Conservation (phyloP, 1,284 basidiomycete genomes). For the Sparassis latifolia region DNA sequence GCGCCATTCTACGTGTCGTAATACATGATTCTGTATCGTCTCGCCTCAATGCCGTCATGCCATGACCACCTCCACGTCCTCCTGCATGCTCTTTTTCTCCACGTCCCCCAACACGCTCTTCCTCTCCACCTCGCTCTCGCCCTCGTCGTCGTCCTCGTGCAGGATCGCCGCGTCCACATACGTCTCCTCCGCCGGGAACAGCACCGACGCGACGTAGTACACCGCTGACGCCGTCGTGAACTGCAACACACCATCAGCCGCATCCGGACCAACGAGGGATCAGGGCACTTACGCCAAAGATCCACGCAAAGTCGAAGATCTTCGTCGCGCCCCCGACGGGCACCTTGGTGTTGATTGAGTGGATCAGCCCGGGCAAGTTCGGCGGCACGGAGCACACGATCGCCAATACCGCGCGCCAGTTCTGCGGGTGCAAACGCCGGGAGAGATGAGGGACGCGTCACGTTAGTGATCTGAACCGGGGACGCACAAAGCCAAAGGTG, state of each 20-base stretch:
- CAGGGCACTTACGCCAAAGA: constrained; percentile 51
- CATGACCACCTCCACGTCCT: constrained; percentile 11
- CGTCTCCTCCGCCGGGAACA: constrained; percentile 56
- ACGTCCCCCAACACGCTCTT: constrained; percentile 9
- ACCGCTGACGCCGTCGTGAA: constrained; percentile 36
- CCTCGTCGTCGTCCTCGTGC: constrained; percentile 12
- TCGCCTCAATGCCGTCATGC: not conserved
- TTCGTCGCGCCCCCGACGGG: constrained; percentile 43
- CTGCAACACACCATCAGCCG: constrained; percentile 17
- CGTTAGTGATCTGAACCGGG: not conserved
- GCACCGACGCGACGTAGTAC: constrained; percentile 44
- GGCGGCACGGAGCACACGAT: constrained; percentile 58
- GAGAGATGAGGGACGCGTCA: not conserved
- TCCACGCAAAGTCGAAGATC: constrained; percentile 64
- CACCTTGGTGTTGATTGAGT: constrained; percentile 56
- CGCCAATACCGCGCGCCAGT: constrained; percentile 66
- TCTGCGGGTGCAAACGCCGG: constrained; percentile 33
- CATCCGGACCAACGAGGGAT: not conserved
- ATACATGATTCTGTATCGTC: no score
- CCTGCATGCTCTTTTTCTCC: constrained; percentile 14
- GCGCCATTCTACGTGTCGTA: no score
- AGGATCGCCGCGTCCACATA: constrained; percentile 42
- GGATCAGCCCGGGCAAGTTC: constrained; percentile 62
- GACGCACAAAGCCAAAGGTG: constrained; percentile 53
- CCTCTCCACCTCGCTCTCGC: constrained; percentile 5